Evolutionary conservation across 1,284 basidiomycete genomes (phyloP).

Genomic region (Coriolopsis trogii): DNA sequence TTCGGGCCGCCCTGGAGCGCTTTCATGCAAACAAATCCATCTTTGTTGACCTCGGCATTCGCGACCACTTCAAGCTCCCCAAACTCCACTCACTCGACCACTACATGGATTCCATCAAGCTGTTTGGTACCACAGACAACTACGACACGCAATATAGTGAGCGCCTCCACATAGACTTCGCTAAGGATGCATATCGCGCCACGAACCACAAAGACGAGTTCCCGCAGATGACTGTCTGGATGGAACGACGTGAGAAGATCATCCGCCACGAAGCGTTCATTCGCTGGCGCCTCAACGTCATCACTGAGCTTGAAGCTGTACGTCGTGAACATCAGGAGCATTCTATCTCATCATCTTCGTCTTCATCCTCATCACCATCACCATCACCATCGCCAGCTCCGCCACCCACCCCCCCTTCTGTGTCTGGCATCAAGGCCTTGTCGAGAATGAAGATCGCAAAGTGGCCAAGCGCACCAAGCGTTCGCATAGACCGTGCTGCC

Average conservation of each 20-base stretch:
- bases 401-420: background rate
- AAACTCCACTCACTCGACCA: conserved; percentile 35
- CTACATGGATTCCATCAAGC: conserved; percentile 26
- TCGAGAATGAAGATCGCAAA: background rate
- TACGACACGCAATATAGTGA: conserved; percentile 35
- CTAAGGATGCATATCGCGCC: too few species aligned
- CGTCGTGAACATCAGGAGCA: background rate
- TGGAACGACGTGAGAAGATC: conserved; percentile 31
- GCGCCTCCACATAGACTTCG: conserved; percentile 39
- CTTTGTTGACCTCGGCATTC: conserved; percentile 31
- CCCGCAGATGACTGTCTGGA: conserved; percentile 41
- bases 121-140: conserved; percentile 30
- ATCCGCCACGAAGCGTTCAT: background rate
- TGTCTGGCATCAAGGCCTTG: background rate
- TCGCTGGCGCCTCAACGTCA: conserved; percentile 10
- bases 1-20: conserved; percentile 23
- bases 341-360: background rate
- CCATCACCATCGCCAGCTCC: background rate
- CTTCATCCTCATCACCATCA: background rate
- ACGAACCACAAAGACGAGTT: conserved; percentile 38
- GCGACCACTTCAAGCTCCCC: conserved; percentile 32
- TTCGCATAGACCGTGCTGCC: background rate
- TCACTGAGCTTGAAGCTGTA: background rate
- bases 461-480: background rate
- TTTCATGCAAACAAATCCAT: conserved; percentile 38